A percentile compares a stretch with the other conserved stretches of the same genome.
These are phyloP conservation scores for Talaromyces ruber DNA, from an alignment of 495 filamentous ascomycete genomes.

Conservation along the genomic window DNA sequence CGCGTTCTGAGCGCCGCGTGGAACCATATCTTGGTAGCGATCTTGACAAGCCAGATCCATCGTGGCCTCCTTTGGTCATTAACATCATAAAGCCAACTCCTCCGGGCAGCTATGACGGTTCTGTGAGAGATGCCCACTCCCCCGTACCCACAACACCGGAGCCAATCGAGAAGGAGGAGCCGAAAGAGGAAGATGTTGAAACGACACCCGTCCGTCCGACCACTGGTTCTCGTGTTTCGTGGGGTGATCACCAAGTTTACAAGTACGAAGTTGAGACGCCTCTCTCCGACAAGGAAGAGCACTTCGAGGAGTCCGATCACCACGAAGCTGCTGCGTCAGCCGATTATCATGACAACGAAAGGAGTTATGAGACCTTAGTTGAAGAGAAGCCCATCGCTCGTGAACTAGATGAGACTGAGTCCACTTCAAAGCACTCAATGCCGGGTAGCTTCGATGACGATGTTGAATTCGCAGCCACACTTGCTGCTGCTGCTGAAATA, in stretches of 20 bases:
- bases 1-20: slow-evolving; percentile 17
- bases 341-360: slow-evolving; percentile 6
- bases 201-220: slow-evolving; percentile 19
- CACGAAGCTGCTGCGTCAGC: slow-evolving; percentile 12
- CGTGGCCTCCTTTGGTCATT: slow-evolving; percentile 41
- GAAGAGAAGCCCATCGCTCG: slow-evolving; percentile 10
- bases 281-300: slow-evolving; percentile 30
- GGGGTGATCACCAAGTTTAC: slow-evolving; percentile 53
- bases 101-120: slow-evolving; percentile 33
- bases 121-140: slow-evolving; percentile 24
- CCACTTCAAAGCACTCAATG: slow-evolving; percentile 18
- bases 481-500: slow-evolving; percentile 61
- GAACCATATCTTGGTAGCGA: slow-evolving; percentile 18
- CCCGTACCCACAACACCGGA: slow-evolving; percentile 17
- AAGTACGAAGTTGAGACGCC: slow-evolving; percentile 51
- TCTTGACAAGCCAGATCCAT: slow-evolving; percentile 16
- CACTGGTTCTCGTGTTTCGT: slow-evolving; percentile 47
- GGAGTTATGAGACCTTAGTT: slow-evolving; percentile 12
- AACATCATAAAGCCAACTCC: slow-evolving; percentile 45
- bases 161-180: slow-evolving; percentile 11
- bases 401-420: background rate
- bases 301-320: slow-evolving; percentile 16
- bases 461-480: slow-evolving; percentile 56
- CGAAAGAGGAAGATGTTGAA: slow-evolving; percentile 9
- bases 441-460: slow-evolving; percentile 49